Evolutionary conservation across 345 rosid genomes (phyloP), one percentile per base, ranked within the genome.

Genomic region (Lumnitzera littorea): DNA sequence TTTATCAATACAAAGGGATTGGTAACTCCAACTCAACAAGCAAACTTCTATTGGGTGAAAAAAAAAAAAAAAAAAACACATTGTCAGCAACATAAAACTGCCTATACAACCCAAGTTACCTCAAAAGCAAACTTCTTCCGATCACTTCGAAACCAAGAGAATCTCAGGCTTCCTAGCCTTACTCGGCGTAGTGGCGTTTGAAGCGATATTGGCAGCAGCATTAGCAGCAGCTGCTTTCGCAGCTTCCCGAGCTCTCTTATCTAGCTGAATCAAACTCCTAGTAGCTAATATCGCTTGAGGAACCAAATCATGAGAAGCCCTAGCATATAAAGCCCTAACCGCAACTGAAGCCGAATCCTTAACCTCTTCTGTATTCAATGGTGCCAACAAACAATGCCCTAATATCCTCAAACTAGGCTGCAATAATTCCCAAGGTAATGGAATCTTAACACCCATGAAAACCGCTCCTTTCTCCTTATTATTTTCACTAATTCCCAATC

Each of bases 271-370:
- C 46, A 90, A 74, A 73, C 97, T 90, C 71, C 87, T 62, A 0
- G 96, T 82, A 5, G 91, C 97, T 67, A 94, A 56, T 66, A 94
- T 88, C 7, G 96, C 91, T 67, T 88, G 99, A 0, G 99, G 96
- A 67, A 70, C 74, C 80, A 94, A 67, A 73, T 94, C 99, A 76
- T 94, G 99, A 67, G 97, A 90, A 11, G 87, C 99, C 67, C 99
- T 82, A 3, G 91, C 97, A 53, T 80, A 90, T 82, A 94, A 61
- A 50, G 91, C 70, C 68, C 88, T 79, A 27, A 90, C 87, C 0
- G 96, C 88, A 69, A 78, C 63, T 0, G 96, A 88, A 51, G 97
- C 96, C 0, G 78, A 75, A 52, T 84, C 95, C 68, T 86, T 90
- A 1, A 86, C 96, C 64, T 88, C 95, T 61, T 78, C 86, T 0